Conservation (phyloP, 2,329 filamentous ascomycete species). For the Xylaria sp. region DNA sequence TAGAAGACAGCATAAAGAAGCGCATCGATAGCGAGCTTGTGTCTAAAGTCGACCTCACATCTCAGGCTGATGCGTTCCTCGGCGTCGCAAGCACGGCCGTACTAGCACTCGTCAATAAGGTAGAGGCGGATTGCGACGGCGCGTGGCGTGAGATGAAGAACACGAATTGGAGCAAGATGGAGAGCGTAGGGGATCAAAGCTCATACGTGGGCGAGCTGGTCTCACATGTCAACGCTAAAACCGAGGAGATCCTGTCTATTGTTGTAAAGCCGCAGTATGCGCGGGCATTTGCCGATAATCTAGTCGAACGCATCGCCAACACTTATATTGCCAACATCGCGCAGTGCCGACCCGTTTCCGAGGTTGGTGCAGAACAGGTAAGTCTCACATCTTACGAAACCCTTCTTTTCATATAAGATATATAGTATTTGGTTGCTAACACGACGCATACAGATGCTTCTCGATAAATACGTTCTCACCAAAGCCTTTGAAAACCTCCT, state of each 20-base stretch:
- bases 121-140: slow-evolving; percentile 84
- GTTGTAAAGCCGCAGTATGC: slow-evolving; percentile 94
- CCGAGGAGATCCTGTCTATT: slow-evolving; percentile 78
- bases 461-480: slow-evolving; percentile 92
- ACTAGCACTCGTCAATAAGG: slow-evolving; percentile 82
- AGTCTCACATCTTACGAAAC: slow-evolving; percentile 30
- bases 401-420: not conserved
- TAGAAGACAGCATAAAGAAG: slow-evolving; percentile 94
- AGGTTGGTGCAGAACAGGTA: slow-evolving; percentile 92
- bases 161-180: slow-evolving; percentile 93
- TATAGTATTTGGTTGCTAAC: not conserved
- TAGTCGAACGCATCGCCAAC: slow-evolving; percentile 87
- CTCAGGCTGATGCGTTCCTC: slow-evolving; percentile 94
- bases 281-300: slow-evolving; percentile 91
- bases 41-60: slow-evolving; percentile 84
- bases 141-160: slow-evolving; percentile 98
- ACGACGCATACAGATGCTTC: slow-evolving; percentile 75
- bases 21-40: slow-evolving; percentile 84
- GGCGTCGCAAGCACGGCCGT: slow-evolving; percentile 92
- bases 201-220: slow-evolving; percentile 88
- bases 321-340: slow-evolving; percentile 86
- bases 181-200: slow-evolving; percentile 92
- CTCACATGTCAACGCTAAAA: slow-evolving; percentile 75
- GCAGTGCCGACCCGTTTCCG: slow-evolving; percentile 88
- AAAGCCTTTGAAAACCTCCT: slow-evolving; percentile 80